phyloP scores from a whole-genome alignment of 805 yeast genomes.

The Zygotorulaspora sp. region DNA sequence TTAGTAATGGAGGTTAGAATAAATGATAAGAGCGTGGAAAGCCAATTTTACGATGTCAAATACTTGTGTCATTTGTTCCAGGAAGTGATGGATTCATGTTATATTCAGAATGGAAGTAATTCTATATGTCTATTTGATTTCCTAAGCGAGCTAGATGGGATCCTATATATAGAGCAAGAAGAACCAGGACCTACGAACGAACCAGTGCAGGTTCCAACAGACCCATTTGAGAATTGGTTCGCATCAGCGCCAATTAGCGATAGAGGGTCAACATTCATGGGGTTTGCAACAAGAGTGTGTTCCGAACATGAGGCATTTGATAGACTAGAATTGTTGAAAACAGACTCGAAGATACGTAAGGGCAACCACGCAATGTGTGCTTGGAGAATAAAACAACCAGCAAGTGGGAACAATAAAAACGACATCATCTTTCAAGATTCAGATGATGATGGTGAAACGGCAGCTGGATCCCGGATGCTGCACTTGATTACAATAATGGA shows the following conservation, averaged over 20 bases:
- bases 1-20: conserved; percentile 50
- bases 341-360: conserved; percentile 61
- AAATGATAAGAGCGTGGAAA: conserved; percentile 28
- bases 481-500: conserved; percentile 77
- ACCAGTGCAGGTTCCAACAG: conserved; percentile 18
- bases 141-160: conserved; percentile 58
- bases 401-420: conserved; percentile 24
- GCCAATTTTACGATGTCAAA: conserved; percentile 39
- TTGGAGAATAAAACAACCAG: conserved; percentile 59
- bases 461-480: conserved; percentile 85
- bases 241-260: conserved; percentile 75
- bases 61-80: conserved; percentile 46
- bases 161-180: conserved; percentile 39
- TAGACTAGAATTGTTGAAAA: conserved; percentile 47
- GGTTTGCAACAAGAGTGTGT: conserved; percentile 58
- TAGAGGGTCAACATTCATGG: conserved; percentile 81
- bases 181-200: conserved; percentile 11
- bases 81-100: conserved; percentile 52
- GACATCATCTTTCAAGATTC: conserved; percentile 72
- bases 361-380: conserved; percentile 84
- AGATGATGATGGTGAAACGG: conserved; percentile 96
- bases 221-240: conserved; percentile 69
- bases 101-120: conserved; percentile 41
- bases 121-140: conserved; percentile 78
- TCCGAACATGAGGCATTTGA: conserved; percentile 64